Base-by-base conservation (phyloP, 768 basidiomycete genomes). In the Boletales sp. region DNA sequence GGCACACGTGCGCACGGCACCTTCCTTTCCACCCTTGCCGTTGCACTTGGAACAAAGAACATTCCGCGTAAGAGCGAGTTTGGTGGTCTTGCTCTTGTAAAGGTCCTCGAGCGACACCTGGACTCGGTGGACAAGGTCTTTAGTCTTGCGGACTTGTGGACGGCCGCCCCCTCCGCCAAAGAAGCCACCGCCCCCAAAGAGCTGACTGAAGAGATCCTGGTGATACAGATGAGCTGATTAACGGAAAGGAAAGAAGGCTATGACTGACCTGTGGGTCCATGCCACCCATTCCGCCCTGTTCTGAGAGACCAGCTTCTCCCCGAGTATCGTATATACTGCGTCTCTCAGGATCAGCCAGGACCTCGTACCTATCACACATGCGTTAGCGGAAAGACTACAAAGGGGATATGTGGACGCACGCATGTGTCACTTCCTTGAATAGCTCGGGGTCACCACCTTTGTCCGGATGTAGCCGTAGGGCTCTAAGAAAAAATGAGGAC, bases 21-120 rank as follows among this genome's bases (percentile, higher is more conserved):
- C 96, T 15, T 96, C 94, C 72, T 98, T 98, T 49, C 96, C 96
- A 42, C 96, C 96, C 67, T 89, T 93, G 62, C 96, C 96, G 59
- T 87, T 87, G 74, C 96, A 99, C 65, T 93, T 92, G 49, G 75
- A 67, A 72, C 96, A 99, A 62, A 98, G 87, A 56, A 94, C 80
- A 61, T 95, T 96, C 56, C 95, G 90, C 17, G 94, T 96, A 40
- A 99, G 79, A 37, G 96, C 91, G 51, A 99, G 89, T 71, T 98
- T 98, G 40, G 94, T 93, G 5, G 93, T 95, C 73, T 98, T 99
- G 71, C 96, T 95, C 70, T 90, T 94, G 83, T 97, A 98, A 5
- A 99, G 82, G 68, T 99, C 96, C 72, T 98, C 95, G 55, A 99
- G 84, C n/a, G 92, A 83, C 63, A 97, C 94, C 64, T 88, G 80